phyloP scores from a whole-genome alignment of 1,284 basidiomycete species.

The Athelia sp. region DNA sequence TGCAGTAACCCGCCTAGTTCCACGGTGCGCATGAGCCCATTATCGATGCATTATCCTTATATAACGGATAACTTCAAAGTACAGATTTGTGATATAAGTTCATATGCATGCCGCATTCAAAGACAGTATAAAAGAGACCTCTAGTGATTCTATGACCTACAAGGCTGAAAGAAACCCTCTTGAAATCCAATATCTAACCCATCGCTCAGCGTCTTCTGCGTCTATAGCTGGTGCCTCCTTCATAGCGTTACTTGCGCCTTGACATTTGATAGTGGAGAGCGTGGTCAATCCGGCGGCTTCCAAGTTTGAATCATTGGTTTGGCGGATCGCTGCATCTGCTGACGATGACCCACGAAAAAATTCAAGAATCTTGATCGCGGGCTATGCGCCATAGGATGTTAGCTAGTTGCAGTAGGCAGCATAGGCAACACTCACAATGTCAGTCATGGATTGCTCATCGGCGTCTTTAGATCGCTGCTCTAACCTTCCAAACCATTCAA shows the following conservation, averaged over 20 bases:
- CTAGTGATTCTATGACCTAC: no score
- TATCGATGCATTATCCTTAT: no score
- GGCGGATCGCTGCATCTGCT: constrained; percentile 10
- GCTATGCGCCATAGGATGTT: constrained; percentile 11
- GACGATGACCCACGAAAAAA: constrained; percentile 16
- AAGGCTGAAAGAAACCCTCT: neutral
- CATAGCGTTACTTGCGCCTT: constrained; percentile 15
- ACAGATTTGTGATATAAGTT: no score
- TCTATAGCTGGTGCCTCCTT: constrained; percentile 16
- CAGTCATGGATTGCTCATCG: constrained; percentile 9
- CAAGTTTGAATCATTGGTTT: neutral
- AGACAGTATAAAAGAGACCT: no score
- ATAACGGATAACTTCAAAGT: no score
- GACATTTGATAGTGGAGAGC: constrained; percentile 14
- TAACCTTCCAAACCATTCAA: constrained; percentile 18
- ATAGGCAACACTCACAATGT: constrained; percentile 14
- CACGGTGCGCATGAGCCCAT: no score
- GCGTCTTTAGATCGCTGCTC: constrained; percentile 14
- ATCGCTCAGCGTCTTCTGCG: neutral
- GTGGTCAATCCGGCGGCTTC: constrained; percentile 13
- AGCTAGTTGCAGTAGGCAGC: constrained; percentile 3
- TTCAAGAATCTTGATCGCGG: constrained; percentile 22
- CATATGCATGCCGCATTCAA: no score
- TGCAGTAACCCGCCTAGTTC: no score
- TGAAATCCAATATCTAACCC: neutral